Evolutionary conservation across 306 rosid genomes (phyloP), one percentile per base, ranked within the genome.

Genomic region (Oxytropis ochrocephala): DNA sequence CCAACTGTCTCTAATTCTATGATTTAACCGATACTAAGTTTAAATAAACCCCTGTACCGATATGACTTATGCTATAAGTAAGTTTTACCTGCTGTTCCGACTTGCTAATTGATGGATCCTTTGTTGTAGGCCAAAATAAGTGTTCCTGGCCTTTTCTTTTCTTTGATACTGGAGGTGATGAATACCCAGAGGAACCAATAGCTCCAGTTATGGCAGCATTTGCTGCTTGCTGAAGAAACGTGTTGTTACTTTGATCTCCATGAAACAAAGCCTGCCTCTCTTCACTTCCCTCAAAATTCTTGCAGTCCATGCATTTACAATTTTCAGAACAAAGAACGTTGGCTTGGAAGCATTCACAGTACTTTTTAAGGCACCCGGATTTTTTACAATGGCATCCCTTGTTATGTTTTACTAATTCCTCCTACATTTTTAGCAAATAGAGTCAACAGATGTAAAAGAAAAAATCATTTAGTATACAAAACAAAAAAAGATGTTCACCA

Each of bases 121-220:
- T 89, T 74, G 85, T 49, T 47, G 95, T 35, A 14, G 87, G 70
- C 73, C 92, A 89, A 82, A 83, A 80, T 72, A 86, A 83, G 75
- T 80, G 87, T 53, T 89, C 99, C 70, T 82, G 96, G 29, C 88
- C 85, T 79, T 83, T 91, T 69, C 93, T 87, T 87, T 83, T 91
- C 84, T 80, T 91, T 65, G 97, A 78, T 72, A 81, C 82, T 13
- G 96, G 91, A 54, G 96, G 99, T 5, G 93, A 83, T 51, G 87
- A 84, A 81, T 75, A 95, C 24, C 99, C 99, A 56, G 96, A 91
- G 80, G 97, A 87, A 64, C 97, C 99, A 80, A 91, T 86, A 72
- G 97, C 99, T 77, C 96, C 99, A 75, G 97, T 95, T 76, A 95
- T 91, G 84, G 99, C 96, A 79, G 99, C 99, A 85, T 95, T 95